Percentiles rank a stretch among this genome's conserved stretches.
phyloP scores from a whole-genome alignment of 768 basidiomycete genomes.

The Tephrocybe sp. region DNA sequence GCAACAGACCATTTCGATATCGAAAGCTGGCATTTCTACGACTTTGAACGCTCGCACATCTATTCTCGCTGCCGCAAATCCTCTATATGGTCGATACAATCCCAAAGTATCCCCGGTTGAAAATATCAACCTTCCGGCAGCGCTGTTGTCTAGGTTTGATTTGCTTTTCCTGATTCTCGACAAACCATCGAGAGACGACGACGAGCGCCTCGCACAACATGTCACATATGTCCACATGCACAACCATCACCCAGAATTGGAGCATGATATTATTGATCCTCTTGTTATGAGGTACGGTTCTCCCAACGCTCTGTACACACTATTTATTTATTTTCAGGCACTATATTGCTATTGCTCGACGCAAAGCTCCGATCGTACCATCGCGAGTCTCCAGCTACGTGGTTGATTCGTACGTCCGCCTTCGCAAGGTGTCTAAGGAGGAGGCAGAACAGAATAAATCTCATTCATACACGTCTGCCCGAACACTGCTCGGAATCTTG shows the following conservation, averaged over 20 bases:
- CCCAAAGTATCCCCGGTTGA: constrained; percentile 97
- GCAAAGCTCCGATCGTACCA: constrained; percentile 87
- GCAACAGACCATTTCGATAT: constrained; percentile 99
- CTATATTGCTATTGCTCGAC: constrained; percentile 91
- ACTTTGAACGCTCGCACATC: constrained; percentile 97
- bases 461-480: constrained; percentile 93
- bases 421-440: constrained; percentile 90
- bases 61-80: constrained; percentile 97
- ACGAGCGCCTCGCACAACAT: constrained; percentile 94
- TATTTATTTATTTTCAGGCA: constrained; percentile 48
- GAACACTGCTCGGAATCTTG: constrained; percentile 91
- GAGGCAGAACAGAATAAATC: constrained; percentile 86
- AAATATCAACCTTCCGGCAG: constrained; percentile 98
- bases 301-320: constrained; percentile 7
- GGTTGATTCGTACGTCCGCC: constrained; percentile 92
- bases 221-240: constrained; percentile 99
- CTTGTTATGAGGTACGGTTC: constrained; percentile 75
- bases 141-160: constrained; percentile 94
- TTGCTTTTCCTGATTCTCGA: constrained; percentile 95
- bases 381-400: constrained; percentile 87
- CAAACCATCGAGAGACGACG: constrained; percentile 91
- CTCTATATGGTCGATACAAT: constrained; percentile 97
- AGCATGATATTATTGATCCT: constrained; percentile 82
- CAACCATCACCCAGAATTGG: constrained; percentile 82
- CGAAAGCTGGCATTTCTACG: constrained; percentile 98